These are phyloP conservation scores for Amaranthus cruentus DNA, from an alignment of 148 eudicot species.

Conservation along the genomic window DNA sequence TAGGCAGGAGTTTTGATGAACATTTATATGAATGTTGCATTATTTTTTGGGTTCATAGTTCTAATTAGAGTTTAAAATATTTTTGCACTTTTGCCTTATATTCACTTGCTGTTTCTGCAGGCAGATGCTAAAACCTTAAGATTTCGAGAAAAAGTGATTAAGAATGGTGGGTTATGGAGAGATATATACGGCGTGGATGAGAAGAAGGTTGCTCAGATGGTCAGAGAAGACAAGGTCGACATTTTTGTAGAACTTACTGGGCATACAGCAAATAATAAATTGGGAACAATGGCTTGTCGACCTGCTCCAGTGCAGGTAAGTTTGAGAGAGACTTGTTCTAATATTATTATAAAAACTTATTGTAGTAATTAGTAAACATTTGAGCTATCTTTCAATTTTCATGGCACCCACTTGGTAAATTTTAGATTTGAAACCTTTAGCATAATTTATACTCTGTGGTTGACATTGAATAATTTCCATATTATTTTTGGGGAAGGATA, in stretches of 20 bases:
- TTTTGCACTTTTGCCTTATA: not conserved
- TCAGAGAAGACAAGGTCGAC: constrained; percentile 93
- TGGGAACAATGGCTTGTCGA: constrained; percentile 98
- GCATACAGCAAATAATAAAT: constrained; percentile 94
- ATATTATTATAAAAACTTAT: not conserved
- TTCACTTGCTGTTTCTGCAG: constrained; percentile 38
- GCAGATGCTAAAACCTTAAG: constrained; percentile 96
- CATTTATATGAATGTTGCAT: not conserved
- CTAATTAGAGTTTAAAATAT: not conserved
- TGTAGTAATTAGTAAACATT: not conserved
- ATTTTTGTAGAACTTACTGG: constrained; percentile 98
- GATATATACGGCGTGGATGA: constrained; percentile 97
- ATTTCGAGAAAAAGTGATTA: constrained; percentile 79
- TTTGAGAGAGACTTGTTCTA: constrained; percentile 1
- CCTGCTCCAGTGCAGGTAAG: constrained; percentile 96
- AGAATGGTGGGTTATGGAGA: constrained; percentile 91
- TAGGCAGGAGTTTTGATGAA: constrained; percentile 5
- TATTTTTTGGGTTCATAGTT: not conserved
- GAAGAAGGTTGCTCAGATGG: constrained; percentile 87
- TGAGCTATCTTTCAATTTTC: not conserved
- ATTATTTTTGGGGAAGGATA: not conserved
- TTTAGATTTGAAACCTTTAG: not conserved
- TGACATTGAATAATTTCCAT: too few relatives aligned
- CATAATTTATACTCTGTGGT: too few relatives aligned
- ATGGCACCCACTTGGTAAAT: not conserved